Percentiles rank a stretch among this genome's conserved stretches.
Evolutionary conservation across 176 grass and related monocot genomes (phyloP).

Genomic region (Triticum urartu): DNA sequence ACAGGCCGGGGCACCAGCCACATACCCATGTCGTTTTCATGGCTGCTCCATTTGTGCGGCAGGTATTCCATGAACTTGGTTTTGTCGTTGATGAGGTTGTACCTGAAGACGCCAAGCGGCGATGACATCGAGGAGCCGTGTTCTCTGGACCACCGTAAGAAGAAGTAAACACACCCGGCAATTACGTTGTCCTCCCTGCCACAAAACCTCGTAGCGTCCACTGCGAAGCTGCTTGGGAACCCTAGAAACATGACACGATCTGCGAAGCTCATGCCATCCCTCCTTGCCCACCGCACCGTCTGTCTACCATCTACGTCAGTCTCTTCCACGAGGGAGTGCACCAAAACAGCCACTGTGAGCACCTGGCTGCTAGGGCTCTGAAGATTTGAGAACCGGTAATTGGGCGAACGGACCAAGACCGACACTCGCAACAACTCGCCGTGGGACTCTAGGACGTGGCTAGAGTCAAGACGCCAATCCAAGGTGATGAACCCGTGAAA

Average conservation of each 20-base stretch:
- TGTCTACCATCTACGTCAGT: background rate
- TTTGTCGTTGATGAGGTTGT: background rate
- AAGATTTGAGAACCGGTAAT: too few species aligned
- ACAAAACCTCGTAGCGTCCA: background rate
- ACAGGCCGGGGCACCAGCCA: background rate
- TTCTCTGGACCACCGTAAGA: background rate
- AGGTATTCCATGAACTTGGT: background rate
- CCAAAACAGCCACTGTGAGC: background rate
- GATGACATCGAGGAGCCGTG: too few species aligned
- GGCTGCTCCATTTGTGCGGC: background rate
- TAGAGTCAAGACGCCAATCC: background rate
- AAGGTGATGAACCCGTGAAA: too few species aligned
- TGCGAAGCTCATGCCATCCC: background rate
- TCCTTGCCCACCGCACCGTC: background rate
- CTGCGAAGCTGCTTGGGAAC: background rate
- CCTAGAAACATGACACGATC: background rate
- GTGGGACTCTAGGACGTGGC: background rate
- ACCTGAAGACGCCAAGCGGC: background rate
- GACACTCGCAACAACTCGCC: background rate
- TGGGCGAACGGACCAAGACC: background rate
- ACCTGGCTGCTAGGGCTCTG: too few species aligned
- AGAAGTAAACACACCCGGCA: background rate
- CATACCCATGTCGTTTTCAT: background rate
- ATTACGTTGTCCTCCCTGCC: background rate
- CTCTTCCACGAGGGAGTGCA: background rate